A percentile compares a stretch with the other conserved stretches of the same genome.
phyloP scores from a whole-genome alignment of 2,329 filamentous ascomycete genomes.

The Ascochyta lentis region DNA sequence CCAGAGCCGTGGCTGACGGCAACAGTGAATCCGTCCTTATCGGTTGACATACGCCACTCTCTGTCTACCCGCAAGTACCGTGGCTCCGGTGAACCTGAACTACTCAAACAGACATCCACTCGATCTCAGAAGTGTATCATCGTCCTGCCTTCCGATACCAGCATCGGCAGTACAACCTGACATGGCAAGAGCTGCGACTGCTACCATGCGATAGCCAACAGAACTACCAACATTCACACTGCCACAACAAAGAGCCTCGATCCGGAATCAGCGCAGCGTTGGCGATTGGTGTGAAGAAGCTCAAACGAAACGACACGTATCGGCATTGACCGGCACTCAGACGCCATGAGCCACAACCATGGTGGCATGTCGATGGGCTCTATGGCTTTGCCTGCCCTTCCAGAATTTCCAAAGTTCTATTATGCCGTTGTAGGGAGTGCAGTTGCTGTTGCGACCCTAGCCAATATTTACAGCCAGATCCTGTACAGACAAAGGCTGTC shows the following conservation, averaged over 20 bases:
- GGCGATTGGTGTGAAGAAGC: slow-evolving; percentile 7
- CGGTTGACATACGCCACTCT: slow-evolving; percentile 6
- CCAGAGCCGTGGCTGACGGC: slow-evolving; percentile 21
- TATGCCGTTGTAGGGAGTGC: slow-evolving; percentile 59
- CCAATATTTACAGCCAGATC: slow-evolving; percentile 56
- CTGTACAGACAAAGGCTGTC: slow-evolving; percentile 61
- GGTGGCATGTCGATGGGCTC: slow-evolving; percentile 23
- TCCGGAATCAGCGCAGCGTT: slow-evolving; percentile 7
- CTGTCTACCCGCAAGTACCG: not conserved
- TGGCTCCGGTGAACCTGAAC: not conserved
- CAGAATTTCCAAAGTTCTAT: slow-evolving; percentile 60
- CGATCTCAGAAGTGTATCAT: slow-evolving; percentile 1
- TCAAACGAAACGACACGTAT: slow-evolving; percentile 16
- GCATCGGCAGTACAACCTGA: slow-evolving; percentile 1
- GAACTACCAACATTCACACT: not conserved
- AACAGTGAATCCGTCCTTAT: slow-evolving; percentile 6
- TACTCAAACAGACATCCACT: slow-evolving; percentile 3
- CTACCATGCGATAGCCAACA: slow-evolving; percentile 12
- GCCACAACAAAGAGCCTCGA: not conserved
- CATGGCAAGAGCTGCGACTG: slow-evolving; percentile 6
- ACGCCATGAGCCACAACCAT: slow-evolving; percentile 35
- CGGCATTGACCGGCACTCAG: slow-evolving; percentile 5
- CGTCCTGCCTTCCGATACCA: not conserved
- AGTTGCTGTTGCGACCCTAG: slow-evolving; percentile 53
- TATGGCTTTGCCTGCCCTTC: slow-evolving; percentile 55